Conservation (phyloP, 495 filamentous ascomycete genomes). For the Gamarada debralockiae region DNA sequence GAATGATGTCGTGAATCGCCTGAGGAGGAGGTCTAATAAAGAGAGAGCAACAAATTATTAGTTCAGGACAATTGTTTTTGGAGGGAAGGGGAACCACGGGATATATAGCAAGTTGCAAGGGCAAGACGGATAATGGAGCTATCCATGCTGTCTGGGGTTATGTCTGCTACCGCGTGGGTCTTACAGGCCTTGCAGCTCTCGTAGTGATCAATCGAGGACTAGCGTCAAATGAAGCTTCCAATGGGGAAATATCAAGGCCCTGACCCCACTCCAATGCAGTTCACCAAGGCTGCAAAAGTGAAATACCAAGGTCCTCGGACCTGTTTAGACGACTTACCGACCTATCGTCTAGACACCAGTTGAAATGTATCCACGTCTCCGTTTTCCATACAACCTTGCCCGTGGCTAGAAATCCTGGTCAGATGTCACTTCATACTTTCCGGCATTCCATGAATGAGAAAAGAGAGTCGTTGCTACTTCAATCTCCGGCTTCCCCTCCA, state of each 20-base stretch:
- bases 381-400: background rate
- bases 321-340: background rate
- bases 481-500: background rate
- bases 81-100: conserved; percentile 2
- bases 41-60: background rate
- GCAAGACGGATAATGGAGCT: conserved; percentile 17
- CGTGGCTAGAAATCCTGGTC: background rate
- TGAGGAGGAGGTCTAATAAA: background rate
- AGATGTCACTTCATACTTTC: background rate
- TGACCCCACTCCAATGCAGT: background rate
- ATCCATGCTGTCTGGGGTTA: conserved; percentile 14
- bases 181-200: background rate
- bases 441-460: background rate
- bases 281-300: background rate
- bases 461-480: background rate
- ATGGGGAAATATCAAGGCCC: conserved; percentile 5
- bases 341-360: background rate
- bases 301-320: background rate
- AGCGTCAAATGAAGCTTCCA: background rate
- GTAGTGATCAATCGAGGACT: background rate
- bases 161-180: conserved; percentile 1
- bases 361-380: background rate
- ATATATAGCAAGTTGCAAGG: conserved; percentile 15
- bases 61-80: no score
- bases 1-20: background rate